Percentiles rank a stretch among this genome's conserved stretches.
Evolutionary conservation across 106 monocot species (phyloP).

Genomic region (Phalaenopsis equestris): DNA sequence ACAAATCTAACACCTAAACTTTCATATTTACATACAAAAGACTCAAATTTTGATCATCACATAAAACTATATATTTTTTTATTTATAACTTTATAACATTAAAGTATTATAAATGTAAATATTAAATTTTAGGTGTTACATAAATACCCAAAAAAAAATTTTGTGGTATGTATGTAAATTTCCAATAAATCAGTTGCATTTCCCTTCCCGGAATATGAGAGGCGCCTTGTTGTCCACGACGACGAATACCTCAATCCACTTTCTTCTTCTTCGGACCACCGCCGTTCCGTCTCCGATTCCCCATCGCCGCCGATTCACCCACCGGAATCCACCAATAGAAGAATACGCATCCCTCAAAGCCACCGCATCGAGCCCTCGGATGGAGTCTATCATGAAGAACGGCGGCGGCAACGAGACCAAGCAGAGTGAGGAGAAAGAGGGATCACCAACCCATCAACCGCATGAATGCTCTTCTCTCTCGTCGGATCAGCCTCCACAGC

Average conservation of each 20-base stretch:
- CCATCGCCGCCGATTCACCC: not conserved
- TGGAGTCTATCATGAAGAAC: not conserved
- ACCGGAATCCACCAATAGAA: not conserved
- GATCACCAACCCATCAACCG: not conserved
- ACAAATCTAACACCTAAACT: too few relatives aligned
- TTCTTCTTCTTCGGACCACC: not conserved
- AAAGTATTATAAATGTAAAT: too few relatives aligned
- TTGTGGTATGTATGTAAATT: too few relatives aligned
- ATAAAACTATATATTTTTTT: too few relatives aligned
- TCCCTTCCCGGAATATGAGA: not conserved
- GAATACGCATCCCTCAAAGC: not conserved
- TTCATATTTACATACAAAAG: too few relatives aligned
- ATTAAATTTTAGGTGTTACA: too few relatives aligned
- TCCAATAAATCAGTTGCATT: too few relatives aligned
- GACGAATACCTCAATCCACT: not conserved
- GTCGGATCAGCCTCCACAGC: constrained; percentile 7
- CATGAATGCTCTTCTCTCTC: not conserved
- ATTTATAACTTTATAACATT: too few relatives aligned
- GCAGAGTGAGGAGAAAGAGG: too few relatives aligned
- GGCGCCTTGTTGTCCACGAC: not conserved
- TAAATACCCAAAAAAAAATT: too few relatives aligned
- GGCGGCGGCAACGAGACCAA: not conserved
- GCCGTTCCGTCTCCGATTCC: not conserved
- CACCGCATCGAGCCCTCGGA: not conserved
- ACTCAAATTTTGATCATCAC: too few relatives aligned